A percentile compares a stretch with the other conserved stretches of the same genome.
phyloP scores from a whole-genome alignment of 1,284 basidiomycete species.

The Ceratobasidium sp. region DNA sequence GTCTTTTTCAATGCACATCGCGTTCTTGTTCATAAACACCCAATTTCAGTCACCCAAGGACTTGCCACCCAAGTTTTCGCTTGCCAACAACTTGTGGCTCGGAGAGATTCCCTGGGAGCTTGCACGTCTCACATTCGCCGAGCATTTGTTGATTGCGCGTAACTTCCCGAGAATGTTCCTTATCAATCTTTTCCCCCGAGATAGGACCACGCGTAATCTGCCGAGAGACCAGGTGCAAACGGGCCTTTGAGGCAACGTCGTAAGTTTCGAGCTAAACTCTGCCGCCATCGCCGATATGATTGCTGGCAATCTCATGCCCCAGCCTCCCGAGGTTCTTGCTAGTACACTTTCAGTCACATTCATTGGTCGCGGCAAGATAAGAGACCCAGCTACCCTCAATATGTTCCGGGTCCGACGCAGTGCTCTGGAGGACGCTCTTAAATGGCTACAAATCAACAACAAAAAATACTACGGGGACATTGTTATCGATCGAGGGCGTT shows the following conservation, averaged over 20 bases:
- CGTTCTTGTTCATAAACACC: no score
- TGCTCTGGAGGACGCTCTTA: conserved; percentile 52
- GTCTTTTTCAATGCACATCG: no score
- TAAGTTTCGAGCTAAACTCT: conserved; percentile 55
- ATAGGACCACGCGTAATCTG: no score
- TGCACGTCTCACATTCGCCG: conserved; percentile 53
- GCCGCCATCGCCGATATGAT: conserved; percentile 55
- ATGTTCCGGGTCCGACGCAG: conserved; percentile 55
- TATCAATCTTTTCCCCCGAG: no score
- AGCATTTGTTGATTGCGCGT: conserved; percentile 55
- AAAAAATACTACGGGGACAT: conserved; percentile 16
- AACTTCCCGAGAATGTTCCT: no score
- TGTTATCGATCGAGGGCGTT: not conserved
- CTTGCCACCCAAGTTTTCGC: conserved; percentile 51
- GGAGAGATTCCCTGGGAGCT: conserved; percentile 55
- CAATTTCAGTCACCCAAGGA: no score
- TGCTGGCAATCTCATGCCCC: conserved; percentile 57
- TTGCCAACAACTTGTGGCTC: conserved; percentile 60
- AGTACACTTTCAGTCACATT: conserved; percentile 58
- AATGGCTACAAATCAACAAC: conserved; percentile 44
- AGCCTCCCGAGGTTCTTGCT: conserved; percentile 54
- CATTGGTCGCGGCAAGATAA: conserved; percentile 56
- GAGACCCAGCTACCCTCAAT: conserved; percentile 51
- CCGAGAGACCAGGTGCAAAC: conserved; percentile 53
- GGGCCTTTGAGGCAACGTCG: conserved; percentile 58